Conservation (phyloP, 345 rosid species). For the Populus tremula region DNA sequence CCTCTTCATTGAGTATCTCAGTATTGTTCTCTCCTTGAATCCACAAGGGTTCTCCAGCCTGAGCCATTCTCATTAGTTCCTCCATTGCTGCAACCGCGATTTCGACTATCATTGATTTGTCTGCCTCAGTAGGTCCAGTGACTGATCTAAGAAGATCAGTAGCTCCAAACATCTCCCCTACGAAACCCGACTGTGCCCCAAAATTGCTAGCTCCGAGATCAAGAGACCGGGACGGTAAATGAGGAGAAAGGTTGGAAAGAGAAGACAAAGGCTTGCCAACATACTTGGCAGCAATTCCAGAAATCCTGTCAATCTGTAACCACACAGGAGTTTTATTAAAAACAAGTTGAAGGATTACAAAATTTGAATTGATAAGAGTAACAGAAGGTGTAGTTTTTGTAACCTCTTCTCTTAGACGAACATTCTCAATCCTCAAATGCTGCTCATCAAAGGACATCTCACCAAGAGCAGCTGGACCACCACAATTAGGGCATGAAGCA, state of each 20-base stretch:
- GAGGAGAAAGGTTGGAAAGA: constrained; percentile 45
- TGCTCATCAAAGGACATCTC: constrained; percentile 99
- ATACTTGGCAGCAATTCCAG: constrained; percentile 78
- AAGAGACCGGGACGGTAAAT: constrained; percentile 47
- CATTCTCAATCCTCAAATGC: constrained; percentile 84
- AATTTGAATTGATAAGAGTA: neutral
- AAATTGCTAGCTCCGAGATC: constrained; percentile 53
- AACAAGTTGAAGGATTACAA: neutral
- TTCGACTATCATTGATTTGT: constrained; percentile 86
- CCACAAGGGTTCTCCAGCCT: constrained; percentile 79
- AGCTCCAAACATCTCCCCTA: constrained; percentile 73
- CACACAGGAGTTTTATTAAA: neutral
- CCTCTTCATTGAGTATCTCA: constrained; percentile 70
- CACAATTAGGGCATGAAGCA: constrained; percentile 86
- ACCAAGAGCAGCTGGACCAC: constrained; percentile 77
- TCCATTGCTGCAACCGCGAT: constrained; percentile 97
- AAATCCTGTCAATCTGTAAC: constrained; percentile 74
- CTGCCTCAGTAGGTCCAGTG: constrained; percentile 66
- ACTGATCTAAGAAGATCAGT: constrained; percentile 56
- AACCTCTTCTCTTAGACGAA: constrained; percentile 87
- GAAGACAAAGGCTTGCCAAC: constrained; percentile 71
- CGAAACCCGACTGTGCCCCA: constrained; percentile 54
- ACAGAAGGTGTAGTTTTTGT: neutral
- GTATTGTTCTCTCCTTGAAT: constrained; percentile 37
- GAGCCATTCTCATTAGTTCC: constrained; percentile 83